Evolutionary conservation across 1,139 yeast species (phyloP).

Genomic region (Yarrowia galli): DNA sequence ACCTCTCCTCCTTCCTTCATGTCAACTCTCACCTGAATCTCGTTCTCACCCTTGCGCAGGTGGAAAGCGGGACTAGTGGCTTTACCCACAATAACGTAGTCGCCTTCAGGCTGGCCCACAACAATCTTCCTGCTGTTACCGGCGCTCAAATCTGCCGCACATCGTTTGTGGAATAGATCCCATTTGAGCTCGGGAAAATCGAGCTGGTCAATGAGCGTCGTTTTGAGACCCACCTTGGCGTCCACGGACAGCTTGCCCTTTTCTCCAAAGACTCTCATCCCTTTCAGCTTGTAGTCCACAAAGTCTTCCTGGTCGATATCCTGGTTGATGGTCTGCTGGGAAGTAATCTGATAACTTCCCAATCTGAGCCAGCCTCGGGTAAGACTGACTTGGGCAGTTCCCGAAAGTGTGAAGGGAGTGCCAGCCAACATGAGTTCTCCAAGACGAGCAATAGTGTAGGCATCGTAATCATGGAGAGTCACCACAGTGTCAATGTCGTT

Average conservation of each 20-base stretch:
- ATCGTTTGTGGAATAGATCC: conserved; percentile 9
- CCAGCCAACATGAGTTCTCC: conserved; percentile 27
- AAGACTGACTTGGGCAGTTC: neutral
- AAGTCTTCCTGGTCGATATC: conserved; percentile 15
- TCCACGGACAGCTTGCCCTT: conserved; percentile 13
- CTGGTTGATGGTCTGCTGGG: conserved; percentile 30
- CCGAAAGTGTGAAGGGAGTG: conserved; percentile 11
- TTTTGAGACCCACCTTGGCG: conserved; percentile 10
- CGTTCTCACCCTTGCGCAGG: conserved; percentile 11
- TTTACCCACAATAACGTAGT: conserved; percentile 7
- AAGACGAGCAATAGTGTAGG: conserved; percentile 29
- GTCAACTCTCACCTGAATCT: neutral
- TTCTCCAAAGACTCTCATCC: conserved; percentile 15
- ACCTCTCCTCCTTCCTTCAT: conserved; percentile 11
- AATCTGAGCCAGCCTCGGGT: conserved; percentile 2
- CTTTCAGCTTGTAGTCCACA: conserved; percentile 21
- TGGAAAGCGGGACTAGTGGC: conserved; percentile 11
- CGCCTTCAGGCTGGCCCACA: conserved; percentile 27
- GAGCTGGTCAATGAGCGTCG: conserved; percentile 1
- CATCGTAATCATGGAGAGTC: conserved; percentile 29
- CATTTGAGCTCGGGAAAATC: conserved; percentile 23
- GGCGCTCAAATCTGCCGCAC: conserved; percentile 14
- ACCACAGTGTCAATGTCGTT: conserved; percentile 19
- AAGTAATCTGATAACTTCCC: neutral
- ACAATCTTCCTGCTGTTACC: conserved; percentile 5